These are phyloP conservation scores for Diaporthe helianthi DNA, from an alignment of 2,329 filamentous ascomycete genomes.

Conservation along the genomic window DNA sequence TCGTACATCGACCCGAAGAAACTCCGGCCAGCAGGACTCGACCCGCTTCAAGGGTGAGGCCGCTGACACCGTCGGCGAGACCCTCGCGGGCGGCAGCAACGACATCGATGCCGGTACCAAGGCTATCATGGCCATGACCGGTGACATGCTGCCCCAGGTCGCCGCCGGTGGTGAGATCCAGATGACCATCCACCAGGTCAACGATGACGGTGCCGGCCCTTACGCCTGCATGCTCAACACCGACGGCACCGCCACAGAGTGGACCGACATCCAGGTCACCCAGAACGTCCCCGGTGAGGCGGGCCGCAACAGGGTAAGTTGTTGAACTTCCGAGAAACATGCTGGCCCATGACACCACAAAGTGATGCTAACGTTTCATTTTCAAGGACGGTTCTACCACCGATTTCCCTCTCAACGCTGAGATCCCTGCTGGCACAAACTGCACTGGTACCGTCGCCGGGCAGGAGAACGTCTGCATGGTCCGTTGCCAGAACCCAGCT, in stretches of 20 bases:
- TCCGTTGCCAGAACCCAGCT: constrained; percentile 67
- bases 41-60: constrained; percentile 61
- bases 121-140: constrained; percentile 64
- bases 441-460: constrained; percentile 69
- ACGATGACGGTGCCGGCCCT: constrained; percentile 70
- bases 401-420: constrained; percentile 61
- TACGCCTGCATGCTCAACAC: constrained; percentile 71
- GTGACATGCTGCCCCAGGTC: constrained; percentile 65
- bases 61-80: constrained; percentile 47
- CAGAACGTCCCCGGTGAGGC: constrained; percentile 59
- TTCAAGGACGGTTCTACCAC: constrained; percentile 47
- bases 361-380: neutral
- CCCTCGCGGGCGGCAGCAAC: constrained; percentile 61
- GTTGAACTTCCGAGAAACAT: neutral
- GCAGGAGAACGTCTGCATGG: constrained; percentile 66
- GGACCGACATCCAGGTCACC: constrained; percentile 61
- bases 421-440: constrained; percentile 60
- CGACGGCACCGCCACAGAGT: constrained; percentile 62
- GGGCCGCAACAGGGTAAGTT: constrained; percentile 52
- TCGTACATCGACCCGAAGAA: constrained; percentile 65
- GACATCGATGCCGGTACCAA: constrained; percentile 62
- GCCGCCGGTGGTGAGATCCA: constrained; percentile 60
- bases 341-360: neutral
- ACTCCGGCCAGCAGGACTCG: constrained; percentile 69
- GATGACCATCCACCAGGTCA: constrained; percentile 74